Base-by-base conservation (phyloP, 768 basidiomycete species). In the Amanita subjunquillea region DNA sequence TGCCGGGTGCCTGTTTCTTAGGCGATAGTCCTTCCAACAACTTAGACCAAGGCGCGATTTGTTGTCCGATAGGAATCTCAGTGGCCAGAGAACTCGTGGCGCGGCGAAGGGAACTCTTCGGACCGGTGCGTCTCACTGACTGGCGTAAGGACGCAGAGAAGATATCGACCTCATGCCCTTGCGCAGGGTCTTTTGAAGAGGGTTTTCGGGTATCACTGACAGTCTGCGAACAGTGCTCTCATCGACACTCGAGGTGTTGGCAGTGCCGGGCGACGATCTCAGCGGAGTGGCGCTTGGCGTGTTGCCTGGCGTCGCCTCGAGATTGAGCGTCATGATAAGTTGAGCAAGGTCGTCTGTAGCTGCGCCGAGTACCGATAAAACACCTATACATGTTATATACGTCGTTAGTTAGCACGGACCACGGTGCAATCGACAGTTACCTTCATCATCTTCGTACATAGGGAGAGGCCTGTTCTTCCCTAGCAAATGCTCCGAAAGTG, bases 261-360 rank as follows among this genome's bases (percentile, higher is more conserved):
- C 45, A 9, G 63, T 59, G 7, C 58, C 54, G 9, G 69, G 65
- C 0, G 73, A 72, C 30, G 65, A 68, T 23, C 67, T 65, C 22
- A 73, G 65, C 2, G 79, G 77, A 1, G 77, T 72, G 48, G 68
- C 54, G 32, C 78, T 75, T 1, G 75, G 71, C 1, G 75, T 78
- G 5, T 63, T 73, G 2, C 72, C 71, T 0, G 87, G 88, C 0
- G 89, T 91, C 3, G 86, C 85, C 61, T 88, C 80, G 3, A 91
- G 71, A 57, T 90, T 85, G n/a, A 91, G 72, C n/a, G 77, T 76
- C 56, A 83, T 86, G 63, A 91, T 87, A 3, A 91, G 69, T 51
- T 79, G 78, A 0, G 85, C 88, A 3, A 91, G 75, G 39, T 91
- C 88, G 48, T 87, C 80, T 1, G 88, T 91, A 0, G 85, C 88